phyloP scores from a whole-genome alignment of 441 rosid species.

The Daphne laureola region DNA sequence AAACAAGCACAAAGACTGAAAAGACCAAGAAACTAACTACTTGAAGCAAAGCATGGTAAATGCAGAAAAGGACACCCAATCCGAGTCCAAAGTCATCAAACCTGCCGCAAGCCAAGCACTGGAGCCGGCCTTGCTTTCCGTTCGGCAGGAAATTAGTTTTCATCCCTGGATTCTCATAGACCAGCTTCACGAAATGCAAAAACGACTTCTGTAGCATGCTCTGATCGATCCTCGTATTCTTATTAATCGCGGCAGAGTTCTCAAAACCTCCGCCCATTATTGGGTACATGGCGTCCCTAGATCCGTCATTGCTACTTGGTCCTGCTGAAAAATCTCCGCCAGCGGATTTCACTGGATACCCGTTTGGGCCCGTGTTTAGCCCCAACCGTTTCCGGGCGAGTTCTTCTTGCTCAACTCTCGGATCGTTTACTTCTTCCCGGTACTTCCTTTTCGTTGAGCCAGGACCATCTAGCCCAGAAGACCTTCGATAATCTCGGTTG shows the following conservation, averaged over 20 bases:
- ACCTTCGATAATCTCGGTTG: slow-evolving; percentile 30
- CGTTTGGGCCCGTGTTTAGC: slow-evolving; percentile 31
- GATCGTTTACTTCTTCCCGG: slow-evolving; percentile 33
- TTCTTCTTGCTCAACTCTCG: slow-evolving; percentile 31
- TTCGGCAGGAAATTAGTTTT: slow-evolving; percentile 72
- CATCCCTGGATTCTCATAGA: slow-evolving; percentile 52
- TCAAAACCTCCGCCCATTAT: slow-evolving; percentile 29
- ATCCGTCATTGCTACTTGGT: slow-evolving; percentile 40
- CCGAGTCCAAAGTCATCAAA: slow-evolving; percentile 32
- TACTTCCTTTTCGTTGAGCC: slow-evolving; percentile 54
- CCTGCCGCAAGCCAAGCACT: slow-evolving; percentile 85
- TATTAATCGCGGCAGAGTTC: slow-evolving; percentile 19
- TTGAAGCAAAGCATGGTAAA: slow-evolving; percentile 13
- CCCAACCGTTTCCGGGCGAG: slow-evolving; percentile 33
- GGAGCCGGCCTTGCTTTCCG: slow-evolving; percentile 72
- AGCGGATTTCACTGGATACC: slow-evolving; percentile 20
- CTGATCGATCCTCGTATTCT: slow-evolving; percentile 55
- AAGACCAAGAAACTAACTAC: slow-evolving; percentile 15
- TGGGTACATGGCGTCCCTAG: slow-evolving; percentile 51
- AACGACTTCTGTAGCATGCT: slow-evolving; percentile 55
- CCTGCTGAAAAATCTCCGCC: slow-evolving; percentile 24
- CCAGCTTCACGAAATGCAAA: slow-evolving; percentile 51
- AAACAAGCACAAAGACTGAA: not conserved
- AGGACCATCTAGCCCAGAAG: slow-evolving; percentile 22
- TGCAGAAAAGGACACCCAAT: slow-evolving; percentile 19